phyloP scores from a whole-genome alignment of 306 rosid species.

The Dryas drummondii region DNA sequence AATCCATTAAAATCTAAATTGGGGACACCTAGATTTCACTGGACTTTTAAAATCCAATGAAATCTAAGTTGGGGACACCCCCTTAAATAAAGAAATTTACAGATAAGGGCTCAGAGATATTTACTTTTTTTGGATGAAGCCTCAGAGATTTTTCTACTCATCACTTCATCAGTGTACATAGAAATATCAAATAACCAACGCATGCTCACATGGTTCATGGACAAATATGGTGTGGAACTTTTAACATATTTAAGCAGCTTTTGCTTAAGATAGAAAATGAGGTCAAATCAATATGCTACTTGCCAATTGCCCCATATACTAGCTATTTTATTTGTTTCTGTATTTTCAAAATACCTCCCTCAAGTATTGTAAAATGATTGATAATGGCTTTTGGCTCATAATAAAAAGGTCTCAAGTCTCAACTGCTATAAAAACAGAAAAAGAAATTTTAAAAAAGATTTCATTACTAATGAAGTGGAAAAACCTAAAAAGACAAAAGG shows the following conservation, averaged over 20 bases:
- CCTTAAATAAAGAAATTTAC: not conserved
- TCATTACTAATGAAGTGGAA: no score
- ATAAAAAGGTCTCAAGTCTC: not conserved
- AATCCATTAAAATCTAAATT: no score
- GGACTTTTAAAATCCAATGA: no score
- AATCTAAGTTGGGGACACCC: no score
- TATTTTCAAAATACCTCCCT: not conserved
- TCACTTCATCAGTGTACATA: not conserved
- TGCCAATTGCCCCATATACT: not conserved
- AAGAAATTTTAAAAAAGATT: no score
- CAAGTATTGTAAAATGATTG: not conserved
- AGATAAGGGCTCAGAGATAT: not conserved
- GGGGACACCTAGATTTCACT: no score
- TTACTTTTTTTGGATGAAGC: not conserved
- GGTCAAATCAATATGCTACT: not conserved
- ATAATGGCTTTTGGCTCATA: not conserved
- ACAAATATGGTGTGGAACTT: not conserved
- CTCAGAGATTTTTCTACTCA: not conserved
- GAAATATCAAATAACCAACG: not conserved
- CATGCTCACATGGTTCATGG: not conserved
- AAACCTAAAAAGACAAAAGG: not conserved
- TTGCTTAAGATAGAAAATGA: not conserved
- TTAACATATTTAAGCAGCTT: slow-evolving; percentile 2
- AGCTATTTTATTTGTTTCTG: not conserved
- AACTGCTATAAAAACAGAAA: no score